Percentiles rank a stretch among this genome's conserved stretches.
phyloP scores from a whole-genome alignment of 306 rosid species.

The Argentina anserina region DNA sequence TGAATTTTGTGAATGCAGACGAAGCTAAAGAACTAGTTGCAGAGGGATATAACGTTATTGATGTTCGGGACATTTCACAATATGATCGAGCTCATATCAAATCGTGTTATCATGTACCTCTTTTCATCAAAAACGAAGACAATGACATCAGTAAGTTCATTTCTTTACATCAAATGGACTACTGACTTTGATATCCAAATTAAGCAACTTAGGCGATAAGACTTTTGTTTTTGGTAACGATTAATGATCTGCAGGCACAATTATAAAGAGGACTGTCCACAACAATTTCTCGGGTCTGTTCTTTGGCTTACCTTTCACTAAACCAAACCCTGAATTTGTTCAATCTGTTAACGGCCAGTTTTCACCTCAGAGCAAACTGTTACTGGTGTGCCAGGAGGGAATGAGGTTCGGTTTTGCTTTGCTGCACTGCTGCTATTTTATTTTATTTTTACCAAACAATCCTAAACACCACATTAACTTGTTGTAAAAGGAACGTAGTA shows the following conservation, averaged over 20 bases:
- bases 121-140: constrained; percentile 79
- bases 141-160: constrained; percentile 54
- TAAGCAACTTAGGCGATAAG: no score
- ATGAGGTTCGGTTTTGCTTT: constrained; percentile 55
- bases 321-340: constrained; percentile 72
- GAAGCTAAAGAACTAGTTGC: constrained; percentile 69
- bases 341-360: constrained; percentile 66
- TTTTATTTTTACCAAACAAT: not conserved
- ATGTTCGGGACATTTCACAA: constrained; percentile 75
- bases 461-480: not conserved
- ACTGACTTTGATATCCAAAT: not conserved
- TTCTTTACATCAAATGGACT: not conserved
- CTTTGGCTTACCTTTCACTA: constrained; percentile 80
- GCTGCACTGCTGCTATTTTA: not conserved
- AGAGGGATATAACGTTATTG: constrained; percentile 68
- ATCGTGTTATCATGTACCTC: constrained; percentile 80
- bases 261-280: constrained; percentile 77
- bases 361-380: constrained; percentile 59
- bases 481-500: not conserved
- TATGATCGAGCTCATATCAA: constrained; percentile 79
- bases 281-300: constrained; percentile 90
- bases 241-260: constrained; percentile 56
- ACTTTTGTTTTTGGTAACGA: not conserved
- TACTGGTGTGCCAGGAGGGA: constrained; percentile 94
- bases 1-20: constrained; percentile 65